A percentile compares a stretch with the other conserved stretches of the same genome.
These are phyloP conservation scores for Tuber magnatum DNA, from an alignment of 495 filamentous ascomycete genomes.

Conservation along the genomic window DNA sequence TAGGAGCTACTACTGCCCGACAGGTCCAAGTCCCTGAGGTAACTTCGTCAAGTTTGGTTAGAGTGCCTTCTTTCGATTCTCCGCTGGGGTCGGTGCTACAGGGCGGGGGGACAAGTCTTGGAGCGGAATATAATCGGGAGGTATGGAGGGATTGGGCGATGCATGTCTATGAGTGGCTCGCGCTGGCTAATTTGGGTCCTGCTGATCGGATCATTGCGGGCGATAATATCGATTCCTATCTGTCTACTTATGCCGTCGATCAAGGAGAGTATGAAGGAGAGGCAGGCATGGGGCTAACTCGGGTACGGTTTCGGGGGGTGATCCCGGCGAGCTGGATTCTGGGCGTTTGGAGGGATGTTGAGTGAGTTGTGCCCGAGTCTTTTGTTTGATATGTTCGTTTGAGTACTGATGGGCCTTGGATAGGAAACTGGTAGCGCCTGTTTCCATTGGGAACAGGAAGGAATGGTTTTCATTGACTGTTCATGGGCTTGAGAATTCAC, in stretches of 20 bases:
- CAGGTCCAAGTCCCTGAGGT: conserved; percentile 48
- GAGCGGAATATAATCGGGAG: conserved; percentile 41
- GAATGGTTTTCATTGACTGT: conserved; percentile 37
- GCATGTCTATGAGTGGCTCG: conserved; percentile 76
- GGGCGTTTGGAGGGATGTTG: conserved; percentile 26
- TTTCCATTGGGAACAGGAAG: neutral
- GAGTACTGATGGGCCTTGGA: neutral
- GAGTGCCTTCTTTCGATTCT: conserved; percentile 49
- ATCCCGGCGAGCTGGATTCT: conserved; percentile 30
- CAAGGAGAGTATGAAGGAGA: conserved; percentile 12
- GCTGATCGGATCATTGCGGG: conserved; percentile 50
- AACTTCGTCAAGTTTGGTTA: neutral
- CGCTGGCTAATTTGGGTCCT: conserved; percentile 67
- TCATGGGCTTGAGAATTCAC: conserved; percentile 38
- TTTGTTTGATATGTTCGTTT: neutral
- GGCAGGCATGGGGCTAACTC: conserved; percentile 10
- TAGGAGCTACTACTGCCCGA: conserved; percentile 50
- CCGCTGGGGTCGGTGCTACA: conserved; percentile 43
- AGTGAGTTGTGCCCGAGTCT: conserved; percentile 9
- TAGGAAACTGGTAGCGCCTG: conserved; percentile 5
- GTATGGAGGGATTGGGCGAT: conserved; percentile 47
- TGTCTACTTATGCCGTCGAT: conserved; percentile 61
- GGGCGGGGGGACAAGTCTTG: conserved; percentile 49
- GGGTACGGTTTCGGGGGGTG: conserved; percentile 30
- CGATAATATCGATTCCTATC: conserved; percentile 72